Percentiles rank a stretch among this genome's conserved stretches.
Evolutionary conservation across 257 asterid genomes (phyloP).

Genomic region (Ilex aquifolium): DNA sequence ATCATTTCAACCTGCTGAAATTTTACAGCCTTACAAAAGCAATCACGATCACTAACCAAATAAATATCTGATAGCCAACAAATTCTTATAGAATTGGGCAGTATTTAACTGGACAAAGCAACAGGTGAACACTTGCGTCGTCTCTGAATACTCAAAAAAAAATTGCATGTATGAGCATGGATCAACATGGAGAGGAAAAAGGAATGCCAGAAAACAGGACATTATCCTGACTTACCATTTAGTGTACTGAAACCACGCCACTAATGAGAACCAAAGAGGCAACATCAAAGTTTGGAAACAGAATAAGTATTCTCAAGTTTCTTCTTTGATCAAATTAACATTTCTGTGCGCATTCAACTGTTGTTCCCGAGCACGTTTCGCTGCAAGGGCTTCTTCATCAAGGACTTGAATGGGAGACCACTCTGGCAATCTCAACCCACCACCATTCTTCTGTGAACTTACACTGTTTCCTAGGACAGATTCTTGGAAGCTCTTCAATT

Average conservation of each 20-base stretch:
- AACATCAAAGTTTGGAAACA: not conserved
- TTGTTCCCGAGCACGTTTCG: slow-evolving; percentile 70
- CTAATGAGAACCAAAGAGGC: not conserved
- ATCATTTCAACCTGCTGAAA: no score
- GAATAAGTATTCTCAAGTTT: slow-evolving; percentile 32
- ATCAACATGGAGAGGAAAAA: not conserved
- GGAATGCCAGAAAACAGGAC: not conserved
- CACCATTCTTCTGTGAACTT: slow-evolving; percentile 8
- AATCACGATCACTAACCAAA: no score
- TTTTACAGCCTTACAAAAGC: no score
- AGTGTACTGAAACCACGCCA: not conserved
- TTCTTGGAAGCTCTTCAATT: slow-evolving; percentile 26
- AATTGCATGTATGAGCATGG: not conserved
- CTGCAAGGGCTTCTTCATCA: slow-evolving; percentile 90
- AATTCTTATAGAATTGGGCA: no score
- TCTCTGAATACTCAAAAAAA: no score
- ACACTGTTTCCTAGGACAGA: slow-evolving; percentile 24
- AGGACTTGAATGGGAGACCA: slow-evolving; percentile 90
- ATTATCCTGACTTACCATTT: not conserved
- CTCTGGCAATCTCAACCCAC: slow-evolving; percentile 70
- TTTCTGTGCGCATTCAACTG: slow-evolving; percentile 29
- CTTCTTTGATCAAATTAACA: slow-evolving; percentile 60
- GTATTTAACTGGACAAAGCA: no score
- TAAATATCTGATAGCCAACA: no score
- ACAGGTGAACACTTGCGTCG: not conserved